These are phyloP conservation scores for Melampsora americana DNA, from an alignment of 1,284 basidiomycete genomes.

Conservation along the genomic window DNA sequence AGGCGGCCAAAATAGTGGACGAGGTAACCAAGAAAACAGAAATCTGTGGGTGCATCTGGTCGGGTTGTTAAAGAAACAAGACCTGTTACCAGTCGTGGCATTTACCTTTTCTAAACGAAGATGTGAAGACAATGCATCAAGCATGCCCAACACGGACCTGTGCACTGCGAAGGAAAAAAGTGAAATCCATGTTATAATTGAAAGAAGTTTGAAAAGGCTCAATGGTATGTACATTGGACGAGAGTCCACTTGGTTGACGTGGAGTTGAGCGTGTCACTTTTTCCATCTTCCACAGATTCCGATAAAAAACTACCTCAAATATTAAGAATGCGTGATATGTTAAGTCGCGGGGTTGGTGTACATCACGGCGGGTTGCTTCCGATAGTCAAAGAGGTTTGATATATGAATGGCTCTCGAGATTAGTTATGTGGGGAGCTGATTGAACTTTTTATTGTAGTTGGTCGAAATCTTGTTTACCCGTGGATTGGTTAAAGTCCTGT, in stretches of 20 bases:
- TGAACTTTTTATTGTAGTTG: conserved; percentile 60
- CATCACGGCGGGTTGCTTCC: conserved; percentile 96
- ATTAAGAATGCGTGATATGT: conserved; percentile 79
- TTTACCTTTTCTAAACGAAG: conserved; percentile 96
- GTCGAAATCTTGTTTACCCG: conserved; percentile 95
- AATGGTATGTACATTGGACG: conserved; percentile 66
- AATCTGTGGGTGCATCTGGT: conserved; percentile 92
- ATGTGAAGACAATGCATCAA: conserved; percentile 93
- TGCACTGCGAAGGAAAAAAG: conserved; percentile 84
- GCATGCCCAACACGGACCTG: conserved; percentile 81
- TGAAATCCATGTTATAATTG: conserved; percentile 90
- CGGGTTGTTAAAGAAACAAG: conserved; percentile 76
- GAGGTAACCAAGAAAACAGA: conserved; percentile 73
- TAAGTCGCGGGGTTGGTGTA: conserved; percentile 89
- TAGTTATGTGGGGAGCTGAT: neutral
- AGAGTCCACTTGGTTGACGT: neutral
- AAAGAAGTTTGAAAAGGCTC: conserved; percentile 82
- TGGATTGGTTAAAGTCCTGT: conserved; percentile 92
- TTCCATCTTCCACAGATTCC: conserved; percentile 61
- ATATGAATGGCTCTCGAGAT: neutral
- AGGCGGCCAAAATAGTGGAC: conserved; percentile 55
- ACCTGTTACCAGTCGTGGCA: conserved; percentile 85
- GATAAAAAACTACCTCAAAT: conserved; percentile 97
- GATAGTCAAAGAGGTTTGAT: conserved; percentile 85
- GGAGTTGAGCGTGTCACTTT: neutral